Evolutionary conservation across 192 early-diverging fungal genomes (phyloP).

Genomic region (Coemansia furcata): DNA sequence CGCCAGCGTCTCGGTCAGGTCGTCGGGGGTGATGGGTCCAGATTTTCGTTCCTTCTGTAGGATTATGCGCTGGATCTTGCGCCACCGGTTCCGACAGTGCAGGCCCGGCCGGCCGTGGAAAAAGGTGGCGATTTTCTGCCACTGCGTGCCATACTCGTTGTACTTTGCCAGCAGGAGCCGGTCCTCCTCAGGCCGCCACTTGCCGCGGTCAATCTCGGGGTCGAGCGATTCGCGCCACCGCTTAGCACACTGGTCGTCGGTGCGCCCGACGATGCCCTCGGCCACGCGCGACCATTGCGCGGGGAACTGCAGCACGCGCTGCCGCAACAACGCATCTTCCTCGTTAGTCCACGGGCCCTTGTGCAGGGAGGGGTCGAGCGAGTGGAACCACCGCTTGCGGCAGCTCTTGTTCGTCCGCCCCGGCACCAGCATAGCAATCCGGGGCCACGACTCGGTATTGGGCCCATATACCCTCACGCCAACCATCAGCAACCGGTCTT

Average conservation of each 20-base stretch:
- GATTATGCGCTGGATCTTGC: constrained; percentile 65
- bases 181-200: constrained; percentile 71
- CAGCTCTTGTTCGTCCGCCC: constrained; percentile 81
- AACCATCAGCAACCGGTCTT: constrained; percentile 68
- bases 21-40: constrained; percentile 19
- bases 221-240: constrained; percentile 86
- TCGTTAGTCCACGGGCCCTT: constrained; percentile 80
- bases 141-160: constrained; percentile 68
- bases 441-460: constrained; percentile 75
- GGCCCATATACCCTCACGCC: constrained; percentile 74
- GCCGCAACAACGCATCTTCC: constrained; percentile 70
- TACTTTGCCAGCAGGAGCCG: constrained; percentile 59
- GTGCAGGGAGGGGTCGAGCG: constrained; percentile 69
- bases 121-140: constrained; percentile 74
- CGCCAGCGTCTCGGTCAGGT: constrained; percentile 29
- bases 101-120: constrained; percentile 74
- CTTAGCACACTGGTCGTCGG: constrained; percentile 88
- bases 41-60: constrained; percentile 45
- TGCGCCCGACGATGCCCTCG: constrained; percentile 72
- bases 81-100: constrained; percentile 80
- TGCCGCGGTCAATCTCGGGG: constrained; percentile 71
- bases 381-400: constrained; percentile 80
- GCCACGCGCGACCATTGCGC: constrained; percentile 84
- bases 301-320: constrained; percentile 68
- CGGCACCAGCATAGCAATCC: constrained; percentile 72